Evolutionary conservation across 805 yeast species (phyloP).

Genomic region (Kazachstania kunashirensis): DNA sequence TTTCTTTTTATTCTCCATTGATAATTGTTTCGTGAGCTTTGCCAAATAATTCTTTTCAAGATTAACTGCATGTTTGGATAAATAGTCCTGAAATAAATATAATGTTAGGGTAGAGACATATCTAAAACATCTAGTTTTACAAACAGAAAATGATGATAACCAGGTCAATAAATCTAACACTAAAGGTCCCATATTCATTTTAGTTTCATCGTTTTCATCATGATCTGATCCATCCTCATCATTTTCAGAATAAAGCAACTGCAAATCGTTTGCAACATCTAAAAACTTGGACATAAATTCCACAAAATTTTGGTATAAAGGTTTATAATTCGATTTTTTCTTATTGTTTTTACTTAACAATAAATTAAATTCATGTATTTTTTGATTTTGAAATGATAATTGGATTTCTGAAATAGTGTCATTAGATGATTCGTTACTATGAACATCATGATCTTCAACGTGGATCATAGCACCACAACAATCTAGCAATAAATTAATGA

Average conservation of each 20-base stretch:
- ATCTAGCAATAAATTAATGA: conserved; percentile 61
- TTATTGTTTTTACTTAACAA: conserved; percentile 40
- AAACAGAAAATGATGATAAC: conserved; percentile 64
- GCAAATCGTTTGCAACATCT: conserved; percentile 49
- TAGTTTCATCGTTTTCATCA: conserved; percentile 15
- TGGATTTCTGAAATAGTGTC: conserved; percentile 70
- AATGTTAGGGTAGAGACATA: conserved; percentile 53
- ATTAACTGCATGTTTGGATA: conserved; percentile 42
- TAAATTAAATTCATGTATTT: conserved; percentile 61
- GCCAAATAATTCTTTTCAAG: conserved; percentile 31
- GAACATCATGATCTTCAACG: conserved; percentile 67
- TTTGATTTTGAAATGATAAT: conserved; percentile 48
- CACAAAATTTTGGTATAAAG: conserved; percentile 43
- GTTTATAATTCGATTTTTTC: conserved; percentile 32
- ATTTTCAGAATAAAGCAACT: conserved; percentile 39
- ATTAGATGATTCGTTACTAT: conserved; percentile 55
- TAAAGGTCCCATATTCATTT: conserved; percentile 27
- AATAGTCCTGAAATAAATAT: conserved; percentile 47
- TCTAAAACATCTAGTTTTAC: conserved; percentile 62
- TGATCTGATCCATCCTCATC: conserved; percentile 20
- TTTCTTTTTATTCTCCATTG: conserved; percentile 31
- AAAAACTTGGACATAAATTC: conserved; percentile 49
- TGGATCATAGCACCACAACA: conserved; percentile 62
- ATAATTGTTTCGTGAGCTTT: conserved; percentile 32
- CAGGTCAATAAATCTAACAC: conserved; percentile 54